These are phyloP conservation scores for Fomitopsis palustris DNA, from an alignment of 1,284 basidiomycete species.

Conservation along the genomic window DNA sequence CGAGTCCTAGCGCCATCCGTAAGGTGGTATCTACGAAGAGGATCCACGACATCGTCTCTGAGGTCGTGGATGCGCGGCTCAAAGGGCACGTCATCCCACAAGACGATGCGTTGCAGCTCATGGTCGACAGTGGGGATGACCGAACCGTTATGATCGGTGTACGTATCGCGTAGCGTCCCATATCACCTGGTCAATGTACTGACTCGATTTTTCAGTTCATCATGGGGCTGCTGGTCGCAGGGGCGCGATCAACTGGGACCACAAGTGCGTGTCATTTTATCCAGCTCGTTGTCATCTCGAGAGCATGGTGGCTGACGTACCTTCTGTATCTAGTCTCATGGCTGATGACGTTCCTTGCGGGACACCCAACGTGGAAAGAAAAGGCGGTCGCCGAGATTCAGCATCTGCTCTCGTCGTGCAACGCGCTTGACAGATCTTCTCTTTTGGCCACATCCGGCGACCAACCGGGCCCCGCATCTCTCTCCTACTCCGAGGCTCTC, in stretches of 20 bases:
- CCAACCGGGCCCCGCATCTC: slow-evolving; percentile 38
- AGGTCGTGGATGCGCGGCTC: slow-evolving; percentile 51
- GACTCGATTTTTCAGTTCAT: slow-evolving; percentile 53
- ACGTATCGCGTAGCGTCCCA: slow-evolving; percentile 29
- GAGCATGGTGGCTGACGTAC: neutral
- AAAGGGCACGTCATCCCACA: slow-evolving; percentile 45
- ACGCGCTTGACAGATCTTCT: neutral
- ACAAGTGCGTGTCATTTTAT: slow-evolving; percentile 39
- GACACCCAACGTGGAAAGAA: slow-evolving; percentile 56
- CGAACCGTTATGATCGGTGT: slow-evolving; percentile 65
- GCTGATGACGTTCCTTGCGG: slow-evolving; percentile 65
- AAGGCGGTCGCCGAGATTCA: slow-evolving; percentile 59
- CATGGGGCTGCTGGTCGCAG: slow-evolving; percentile 73
- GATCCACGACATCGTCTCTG: slow-evolving; percentile 64
- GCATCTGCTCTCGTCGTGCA: slow-evolving; percentile 31
- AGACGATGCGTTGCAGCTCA: slow-evolving; percentile 68
- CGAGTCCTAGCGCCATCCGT: slow-evolving; percentile 62
- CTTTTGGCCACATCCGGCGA: slow-evolving; percentile 6
- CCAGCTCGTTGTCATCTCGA: too few relatives aligned
- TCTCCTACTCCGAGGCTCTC: slow-evolving; percentile 48
- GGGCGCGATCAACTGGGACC: slow-evolving; percentile 70
- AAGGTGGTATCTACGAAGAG: slow-evolving; percentile 68
- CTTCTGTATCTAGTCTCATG: slow-evolving; percentile 49
- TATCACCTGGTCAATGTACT: neutral
- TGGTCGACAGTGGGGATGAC: slow-evolving; percentile 65